Evolutionary conservation across 495 filamentous ascomycete genomes (phyloP).

Genomic region (Daldinia caldariorum): DNA sequence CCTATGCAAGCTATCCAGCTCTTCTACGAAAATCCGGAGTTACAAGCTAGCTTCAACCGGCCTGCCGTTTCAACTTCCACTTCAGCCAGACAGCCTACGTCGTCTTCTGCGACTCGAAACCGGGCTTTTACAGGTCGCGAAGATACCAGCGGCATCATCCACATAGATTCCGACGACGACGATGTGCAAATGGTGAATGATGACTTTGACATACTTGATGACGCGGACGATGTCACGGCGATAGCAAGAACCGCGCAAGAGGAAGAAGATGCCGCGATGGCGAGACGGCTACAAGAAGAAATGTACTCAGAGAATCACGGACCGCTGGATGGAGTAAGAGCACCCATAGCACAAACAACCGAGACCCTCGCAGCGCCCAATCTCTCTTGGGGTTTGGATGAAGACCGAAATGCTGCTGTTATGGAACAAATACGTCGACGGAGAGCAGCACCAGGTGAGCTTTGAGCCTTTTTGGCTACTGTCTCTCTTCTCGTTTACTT

Average conservation of each 20-base stretch:
- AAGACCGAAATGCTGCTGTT: conserved; percentile 68
- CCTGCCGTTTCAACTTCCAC: conserved; percentile 49
- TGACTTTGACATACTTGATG: conserved; percentile 43
- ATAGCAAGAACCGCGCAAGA: conserved; percentile 57
- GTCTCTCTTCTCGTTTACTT: neutral
- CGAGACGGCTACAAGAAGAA: conserved; percentile 89
- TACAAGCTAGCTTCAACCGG: conserved; percentile 60
- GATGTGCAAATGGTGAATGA: conserved; percentile 58
- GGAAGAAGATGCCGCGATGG: conserved; percentile 95
- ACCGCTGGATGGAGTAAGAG: conserved; percentile 75
- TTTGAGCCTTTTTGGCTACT: neutral
- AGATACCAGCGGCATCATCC: conserved; percentile 70
- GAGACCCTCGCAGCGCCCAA: conserved; percentile 86
- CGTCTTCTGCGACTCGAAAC: conserved; percentile 37
- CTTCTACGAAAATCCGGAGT: conserved; percentile 84
- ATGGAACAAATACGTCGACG: conserved; percentile 71
- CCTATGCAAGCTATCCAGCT: conserved; percentile 87
- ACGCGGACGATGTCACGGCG: conserved; percentile 48
- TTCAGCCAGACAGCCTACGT: conserved; percentile 24
- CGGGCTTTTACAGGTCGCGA: conserved; percentile 52
- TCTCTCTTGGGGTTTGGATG: conserved; percentile 57
- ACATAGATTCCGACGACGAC: conserved; percentile 74
- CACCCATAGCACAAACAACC: conserved; percentile 89
- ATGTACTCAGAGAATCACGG: conserved; percentile 70
- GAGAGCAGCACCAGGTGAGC: conserved; percentile 55